phyloP scores from a whole-genome alignment of 179 eudicot genomes.

The Camellia oleifera region DNA sequence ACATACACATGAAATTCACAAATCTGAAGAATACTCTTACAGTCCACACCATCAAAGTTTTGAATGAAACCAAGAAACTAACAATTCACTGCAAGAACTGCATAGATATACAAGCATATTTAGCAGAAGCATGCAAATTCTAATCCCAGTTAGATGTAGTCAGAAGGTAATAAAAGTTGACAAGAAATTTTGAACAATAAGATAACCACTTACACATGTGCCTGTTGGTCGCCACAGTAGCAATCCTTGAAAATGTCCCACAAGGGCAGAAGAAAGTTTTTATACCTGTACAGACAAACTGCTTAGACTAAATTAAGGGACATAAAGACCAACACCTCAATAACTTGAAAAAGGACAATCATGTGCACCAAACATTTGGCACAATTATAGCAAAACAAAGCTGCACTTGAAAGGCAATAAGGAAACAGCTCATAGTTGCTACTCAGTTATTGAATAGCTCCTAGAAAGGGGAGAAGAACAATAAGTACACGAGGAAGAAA shows the following conservation, averaged over 20 bases:
- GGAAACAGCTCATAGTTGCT: not conserved
- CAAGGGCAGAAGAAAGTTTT: constrained; percentile 78
- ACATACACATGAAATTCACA: not conserved
- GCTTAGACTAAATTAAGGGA: not conserved
- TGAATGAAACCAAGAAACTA: not conserved
- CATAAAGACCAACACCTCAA: not conserved
- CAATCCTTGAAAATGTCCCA: constrained; percentile 73
- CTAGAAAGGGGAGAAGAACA: not conserved
- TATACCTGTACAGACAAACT: constrained; percentile 43
- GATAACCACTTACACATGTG: constrained; percentile 60
- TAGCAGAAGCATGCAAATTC: not conserved
- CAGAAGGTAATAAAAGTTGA: constrained; percentile 6
- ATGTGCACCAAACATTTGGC: not conserved
- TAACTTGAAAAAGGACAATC: not conserved
- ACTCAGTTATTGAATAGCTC: not conserved
- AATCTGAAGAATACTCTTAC: not conserved
- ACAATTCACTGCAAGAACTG: not conserved
- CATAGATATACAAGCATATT: not conserved
- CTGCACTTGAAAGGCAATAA: not conserved
- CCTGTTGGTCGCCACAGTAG: constrained; percentile 60
- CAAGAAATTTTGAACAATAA: not conserved
- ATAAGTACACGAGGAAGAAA: not conserved
- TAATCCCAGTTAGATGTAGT: not conserved
- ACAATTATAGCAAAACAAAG: not conserved
- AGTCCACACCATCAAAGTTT: not conserved